Conservation (phyloP, 345 rosid genomes). For the Dimocarpus longan region DNA sequence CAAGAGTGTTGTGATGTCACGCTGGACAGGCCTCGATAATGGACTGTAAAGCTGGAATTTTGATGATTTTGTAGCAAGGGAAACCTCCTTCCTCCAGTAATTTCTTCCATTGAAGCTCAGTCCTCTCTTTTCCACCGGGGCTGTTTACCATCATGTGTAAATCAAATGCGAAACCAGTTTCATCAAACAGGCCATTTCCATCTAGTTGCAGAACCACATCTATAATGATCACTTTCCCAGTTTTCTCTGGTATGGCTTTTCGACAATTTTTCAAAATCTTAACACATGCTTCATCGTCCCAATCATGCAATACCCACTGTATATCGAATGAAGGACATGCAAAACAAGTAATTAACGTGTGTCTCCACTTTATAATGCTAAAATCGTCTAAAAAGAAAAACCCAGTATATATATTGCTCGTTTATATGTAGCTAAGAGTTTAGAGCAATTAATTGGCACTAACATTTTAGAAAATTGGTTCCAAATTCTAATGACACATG, state of each 20-base stretch:
- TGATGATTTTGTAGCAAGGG: constrained; percentile 38
- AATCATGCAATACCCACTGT: constrained; percentile 33
- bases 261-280: constrained; percentile 31
- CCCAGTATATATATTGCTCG: no score
- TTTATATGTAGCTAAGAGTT: no score
- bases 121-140: constrained; percentile 36
- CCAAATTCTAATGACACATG: no score
- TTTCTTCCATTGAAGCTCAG: constrained; percentile 41
- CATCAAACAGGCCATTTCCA: constrained; percentile 16
- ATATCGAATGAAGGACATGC: neutral
- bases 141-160: constrained; percentile 32
- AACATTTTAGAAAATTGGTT: no score
- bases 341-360: no score
- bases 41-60: constrained; percentile 32
- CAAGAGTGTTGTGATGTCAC: neutral
- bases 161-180: constrained; percentile 30
- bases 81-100: constrained; percentile 37
- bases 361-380: no score
- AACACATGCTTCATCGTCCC: constrained; percentile 34
- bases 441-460: neutral
- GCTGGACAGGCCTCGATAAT: constrained; percentile 43
- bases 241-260: constrained; percentile 27
- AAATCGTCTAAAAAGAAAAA: neutral
- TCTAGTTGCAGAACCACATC: constrained; percentile 30
- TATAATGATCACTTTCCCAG: constrained; percentile 31